These are phyloP conservation scores for Fraxinus pennsylvanica DNA, from an alignment of 257 asterid species.

Conservation along the genomic window DNA sequence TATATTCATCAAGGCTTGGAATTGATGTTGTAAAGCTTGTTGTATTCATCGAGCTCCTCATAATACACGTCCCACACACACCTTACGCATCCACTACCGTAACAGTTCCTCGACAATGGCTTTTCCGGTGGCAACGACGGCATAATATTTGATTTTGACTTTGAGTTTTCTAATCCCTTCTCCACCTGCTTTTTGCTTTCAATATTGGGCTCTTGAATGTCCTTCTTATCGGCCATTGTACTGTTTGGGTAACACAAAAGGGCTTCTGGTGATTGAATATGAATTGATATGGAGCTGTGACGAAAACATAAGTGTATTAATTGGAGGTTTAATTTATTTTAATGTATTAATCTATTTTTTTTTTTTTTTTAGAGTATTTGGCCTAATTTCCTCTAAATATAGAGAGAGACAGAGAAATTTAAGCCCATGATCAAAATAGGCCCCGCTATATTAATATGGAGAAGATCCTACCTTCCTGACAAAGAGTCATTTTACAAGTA, in stretches of 20 bases:
- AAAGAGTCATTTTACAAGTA: constrained; percentile 47
- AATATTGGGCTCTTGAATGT: background rate
- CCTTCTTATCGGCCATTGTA: constrained; percentile 43
- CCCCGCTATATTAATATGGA: constrained; percentile 35
- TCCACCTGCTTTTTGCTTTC: constrained; percentile 25
- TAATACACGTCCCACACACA: constrained; percentile 80
- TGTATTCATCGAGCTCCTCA: constrained; percentile 76
- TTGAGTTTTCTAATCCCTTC: constrained; percentile 35
- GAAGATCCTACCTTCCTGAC: constrained; percentile 32
- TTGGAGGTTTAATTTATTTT: too few species aligned
- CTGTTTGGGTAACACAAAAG: constrained; percentile 17
- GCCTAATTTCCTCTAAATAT: too few species aligned
- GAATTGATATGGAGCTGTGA: constrained; percentile 3
- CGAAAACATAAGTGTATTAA: too few species aligned
- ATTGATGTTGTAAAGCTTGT: constrained; percentile 37
- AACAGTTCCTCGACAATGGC: constrained; percentile 78
- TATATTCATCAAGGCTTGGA: constrained; percentile 6
- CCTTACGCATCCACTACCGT: constrained; percentile 78
- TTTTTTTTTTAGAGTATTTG: too few species aligned
- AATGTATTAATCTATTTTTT: too few species aligned
- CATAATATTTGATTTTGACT: constrained; percentile 22
- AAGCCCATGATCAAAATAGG: constrained; percentile 36
- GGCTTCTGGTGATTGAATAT: constrained; percentile 27
- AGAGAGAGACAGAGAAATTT: constrained; percentile 6
- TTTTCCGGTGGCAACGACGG: constrained; percentile 64